Conservation (phyloP, 2,329 filamentous ascomycete species). For the Sarocladium brachiariae region DNA sequence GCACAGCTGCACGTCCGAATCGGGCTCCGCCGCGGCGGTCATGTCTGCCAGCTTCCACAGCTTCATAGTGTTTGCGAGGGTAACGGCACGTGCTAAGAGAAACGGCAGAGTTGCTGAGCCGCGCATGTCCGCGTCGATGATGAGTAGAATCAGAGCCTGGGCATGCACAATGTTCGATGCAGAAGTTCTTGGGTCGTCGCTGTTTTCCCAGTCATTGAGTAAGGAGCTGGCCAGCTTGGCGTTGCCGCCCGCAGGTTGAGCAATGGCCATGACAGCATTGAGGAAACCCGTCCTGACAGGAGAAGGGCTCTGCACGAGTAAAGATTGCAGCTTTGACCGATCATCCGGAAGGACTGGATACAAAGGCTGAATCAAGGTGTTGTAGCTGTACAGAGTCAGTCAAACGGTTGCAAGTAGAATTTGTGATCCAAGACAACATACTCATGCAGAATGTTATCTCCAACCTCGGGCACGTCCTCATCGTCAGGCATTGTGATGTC, state of each 20-base stretch:
- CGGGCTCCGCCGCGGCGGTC: conserved; percentile 42
- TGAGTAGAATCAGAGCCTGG: conserved; percentile 60
- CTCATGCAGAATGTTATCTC: conserved; percentile 40
- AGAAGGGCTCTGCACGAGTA: conserved; percentile 49
- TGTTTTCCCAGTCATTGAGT: conserved; percentile 45
- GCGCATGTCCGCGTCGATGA: conserved; percentile 54
- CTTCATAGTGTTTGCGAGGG: conserved; percentile 58
- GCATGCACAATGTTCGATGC: conserved; percentile 51
- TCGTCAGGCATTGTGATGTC: conserved; percentile 28
- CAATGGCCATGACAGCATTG: conserved; percentile 54
- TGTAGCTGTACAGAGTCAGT: conserved; percentile 40
- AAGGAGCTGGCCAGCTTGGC: conserved; percentile 38
- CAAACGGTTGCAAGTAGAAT: not conserved
- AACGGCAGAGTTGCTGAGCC: conserved; percentile 40
- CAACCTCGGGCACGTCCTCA: conserved; percentile 28
- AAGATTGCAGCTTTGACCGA: conserved; percentile 47
- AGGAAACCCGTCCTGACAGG: conserved; percentile 57
- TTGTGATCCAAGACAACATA: conserved; percentile 21
- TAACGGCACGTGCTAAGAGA: conserved; percentile 59
- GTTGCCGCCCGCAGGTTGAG: conserved; percentile 31
- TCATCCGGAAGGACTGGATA: conserved; percentile 59
- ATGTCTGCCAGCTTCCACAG: conserved; percentile 40
- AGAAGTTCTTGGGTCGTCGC: conserved; percentile 28
- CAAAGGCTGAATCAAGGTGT: conserved; percentile 56
- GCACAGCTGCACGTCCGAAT: conserved; percentile 56